phyloP scores from a whole-genome alignment of 768 basidiomycete genomes.

The Hygrophoropsis aurantiaca region DNA sequence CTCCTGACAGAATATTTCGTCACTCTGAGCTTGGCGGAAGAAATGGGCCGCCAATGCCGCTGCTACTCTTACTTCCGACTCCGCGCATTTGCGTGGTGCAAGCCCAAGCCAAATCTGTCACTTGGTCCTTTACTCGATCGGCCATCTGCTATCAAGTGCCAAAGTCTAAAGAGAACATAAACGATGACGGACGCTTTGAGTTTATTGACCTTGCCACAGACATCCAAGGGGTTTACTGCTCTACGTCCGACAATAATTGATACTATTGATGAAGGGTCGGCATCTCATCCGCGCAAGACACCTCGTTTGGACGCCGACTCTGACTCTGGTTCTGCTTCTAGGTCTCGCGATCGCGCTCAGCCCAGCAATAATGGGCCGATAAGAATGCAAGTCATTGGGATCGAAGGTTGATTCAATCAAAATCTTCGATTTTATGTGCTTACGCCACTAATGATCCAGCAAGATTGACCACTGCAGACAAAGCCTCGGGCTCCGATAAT shows the following conservation, averaged over 20 bases:
- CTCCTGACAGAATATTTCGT: too few relatives aligned
- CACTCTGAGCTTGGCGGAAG: too few relatives aligned
- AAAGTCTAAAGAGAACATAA: neutral
- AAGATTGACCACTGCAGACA: constrained; percentile 6
- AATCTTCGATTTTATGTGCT: neutral
- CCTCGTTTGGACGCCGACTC: constrained; percentile 65
- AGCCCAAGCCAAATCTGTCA: too few relatives aligned
- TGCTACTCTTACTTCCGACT: too few relatives aligned
- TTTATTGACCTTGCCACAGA: constrained; percentile 48
- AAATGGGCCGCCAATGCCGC: too few relatives aligned
- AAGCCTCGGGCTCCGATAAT: constrained; percentile 3
- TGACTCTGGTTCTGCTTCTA: constrained; percentile 67
- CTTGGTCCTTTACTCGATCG: too few relatives aligned
- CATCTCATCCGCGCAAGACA: constrained; percentile 66
- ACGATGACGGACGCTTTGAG: constrained; percentile 37
- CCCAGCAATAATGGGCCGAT: constrained; percentile 38
- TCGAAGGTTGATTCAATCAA: constrained; percentile 29
- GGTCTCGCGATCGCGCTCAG: constrained; percentile 37
- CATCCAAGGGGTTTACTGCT: constrained; percentile 50
- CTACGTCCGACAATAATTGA: constrained; percentile 38
- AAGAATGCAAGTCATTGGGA: constrained; percentile 47
- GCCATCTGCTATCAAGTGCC: too few relatives aligned
- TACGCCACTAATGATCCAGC: neutral
- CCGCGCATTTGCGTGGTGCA: too few relatives aligned
- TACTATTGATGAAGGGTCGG: constrained; percentile 43